These are phyloP conservation scores for Aureoboletus auriporus DNA, from an alignment of 768 basidiomycete genomes.

Conservation along the genomic window DNA sequence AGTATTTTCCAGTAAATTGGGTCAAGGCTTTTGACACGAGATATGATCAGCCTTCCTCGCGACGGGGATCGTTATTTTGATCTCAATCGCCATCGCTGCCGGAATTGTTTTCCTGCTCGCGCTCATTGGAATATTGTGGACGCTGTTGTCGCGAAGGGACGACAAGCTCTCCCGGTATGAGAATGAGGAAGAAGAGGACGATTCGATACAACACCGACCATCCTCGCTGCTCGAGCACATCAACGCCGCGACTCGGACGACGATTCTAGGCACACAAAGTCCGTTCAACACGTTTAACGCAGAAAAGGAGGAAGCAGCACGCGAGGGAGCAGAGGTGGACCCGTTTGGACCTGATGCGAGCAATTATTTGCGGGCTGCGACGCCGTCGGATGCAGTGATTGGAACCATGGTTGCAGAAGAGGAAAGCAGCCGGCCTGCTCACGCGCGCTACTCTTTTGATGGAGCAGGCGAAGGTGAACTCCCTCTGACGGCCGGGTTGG, in stretches of 20 bases:
- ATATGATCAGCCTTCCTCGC: slow-evolving; percentile 71
- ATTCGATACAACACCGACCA: slow-evolving; percentile 73
- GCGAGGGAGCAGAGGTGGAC: slow-evolving; percentile 41
- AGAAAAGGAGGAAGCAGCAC: slow-evolving; percentile 51
- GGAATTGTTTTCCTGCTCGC: slow-evolving; percentile 89
- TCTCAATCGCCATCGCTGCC: slow-evolving; percentile 94
- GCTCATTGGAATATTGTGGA: slow-evolving; percentile 83
- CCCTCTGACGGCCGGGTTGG: slow-evolving; percentile 59
- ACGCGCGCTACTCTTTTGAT: slow-evolving; percentile 81
- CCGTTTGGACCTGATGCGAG: slow-evolving; percentile 72
- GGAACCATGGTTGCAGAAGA: slow-evolving; percentile 56
- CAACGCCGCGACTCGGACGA: slow-evolving; percentile 82
- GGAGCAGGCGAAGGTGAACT: slow-evolving; percentile 77
- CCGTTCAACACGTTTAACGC: slow-evolving; percentile 34
- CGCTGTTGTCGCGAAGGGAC: slow-evolving; percentile 78
- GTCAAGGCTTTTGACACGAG: slow-evolving; percentile 1
- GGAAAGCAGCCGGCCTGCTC: slow-evolving; percentile 68
- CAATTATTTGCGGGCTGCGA: slow-evolving; percentile 76
- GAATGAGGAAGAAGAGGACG: slow-evolving; percentile 69
- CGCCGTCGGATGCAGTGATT: slow-evolving; percentile 68
- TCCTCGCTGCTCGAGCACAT: slow-evolving; percentile 88
- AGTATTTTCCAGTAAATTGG: slow-evolving; percentile 27
- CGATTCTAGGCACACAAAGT: slow-evolving; percentile 60
- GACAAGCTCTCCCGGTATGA: slow-evolving; percentile 67
- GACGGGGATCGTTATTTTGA: slow-evolving; percentile 89